Evolutionary conservation across 805 yeast genomes (phyloP).

Genomic region (Teunomyces gatunensis): DNA sequence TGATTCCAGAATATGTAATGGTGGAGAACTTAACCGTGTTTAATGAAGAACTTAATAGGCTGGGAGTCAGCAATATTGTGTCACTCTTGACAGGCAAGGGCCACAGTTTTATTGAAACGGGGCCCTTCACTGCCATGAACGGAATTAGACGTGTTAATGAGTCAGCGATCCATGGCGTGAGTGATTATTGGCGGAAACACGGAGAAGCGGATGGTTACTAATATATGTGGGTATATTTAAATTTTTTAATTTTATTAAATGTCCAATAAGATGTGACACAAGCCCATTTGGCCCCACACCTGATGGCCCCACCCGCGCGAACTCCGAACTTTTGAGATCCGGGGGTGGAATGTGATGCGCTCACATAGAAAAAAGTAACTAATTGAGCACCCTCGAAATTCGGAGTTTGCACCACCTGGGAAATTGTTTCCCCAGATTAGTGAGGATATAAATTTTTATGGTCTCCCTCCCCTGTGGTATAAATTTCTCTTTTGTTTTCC

Average conservation of each 20-base stretch:
- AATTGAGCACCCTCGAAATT: constrained; percentile 1
- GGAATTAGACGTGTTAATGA: constrained; percentile 45
- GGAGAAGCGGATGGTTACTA: constrained; percentile 67
- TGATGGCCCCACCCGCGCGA: neutral
- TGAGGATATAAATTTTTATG: neutral
- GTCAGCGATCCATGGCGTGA: constrained; percentile 63
- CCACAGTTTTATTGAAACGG: constrained; percentile 33
- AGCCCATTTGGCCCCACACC: neutral
- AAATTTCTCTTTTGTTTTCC: neutral
- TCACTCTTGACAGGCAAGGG: constrained; percentile 48
- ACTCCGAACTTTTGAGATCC: neutral
- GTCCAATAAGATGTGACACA: neutral
- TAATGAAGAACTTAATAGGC: constrained; percentile 26
- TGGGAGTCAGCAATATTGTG: constrained; percentile 24
- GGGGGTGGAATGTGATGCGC: neutral
- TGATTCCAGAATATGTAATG: constrained; percentile 66
- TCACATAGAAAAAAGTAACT: neutral
- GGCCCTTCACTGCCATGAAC: constrained; percentile 42
- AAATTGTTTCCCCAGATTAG: constrained; percentile 6
- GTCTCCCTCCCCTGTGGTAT: neutral
- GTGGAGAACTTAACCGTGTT: constrained; percentile 53
- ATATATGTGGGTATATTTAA: constrained; percentile 1
- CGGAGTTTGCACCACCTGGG: constrained; percentile 4
- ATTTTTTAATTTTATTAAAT: neutral
- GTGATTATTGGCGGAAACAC: constrained; percentile 87